Evolutionary conservation across 2,329 filamentous ascomycete genomes (phyloP).

Genomic region (Fusarium verticillioides): DNA sequence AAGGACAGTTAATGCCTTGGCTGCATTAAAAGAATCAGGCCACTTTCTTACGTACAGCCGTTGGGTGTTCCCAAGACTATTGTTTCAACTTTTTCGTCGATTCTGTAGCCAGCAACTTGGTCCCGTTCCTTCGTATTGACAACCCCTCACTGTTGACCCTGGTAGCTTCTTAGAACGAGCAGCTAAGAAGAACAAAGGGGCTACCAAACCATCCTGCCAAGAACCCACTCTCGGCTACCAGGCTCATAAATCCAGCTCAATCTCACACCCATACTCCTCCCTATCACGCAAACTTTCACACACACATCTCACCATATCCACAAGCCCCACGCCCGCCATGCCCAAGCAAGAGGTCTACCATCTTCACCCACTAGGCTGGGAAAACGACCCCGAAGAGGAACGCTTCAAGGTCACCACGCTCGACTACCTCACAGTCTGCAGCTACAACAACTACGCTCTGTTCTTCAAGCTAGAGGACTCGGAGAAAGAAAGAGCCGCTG

Average conservation of each 20-base stretch:
- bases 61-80: too few relatives aligned
- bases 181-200: not conserved
- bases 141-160: not conserved
- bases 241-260: not conserved
- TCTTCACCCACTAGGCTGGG: constrained; percentile 47
- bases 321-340: constrained; percentile 34
- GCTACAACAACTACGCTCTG: constrained; percentile 53
- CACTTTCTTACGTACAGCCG: not conserved
- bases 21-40: not conserved
- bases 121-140: rapidly evolving
- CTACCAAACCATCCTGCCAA: not conserved
- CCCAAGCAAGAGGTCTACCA: constrained; percentile 43
- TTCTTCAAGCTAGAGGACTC: constrained; percentile 52
- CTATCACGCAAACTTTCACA: not conserved
- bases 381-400: constrained; percentile 26
- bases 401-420: constrained; percentile 52
- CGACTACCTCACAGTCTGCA: constrained; percentile 48
- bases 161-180: not conserved
- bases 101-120: not conserved
- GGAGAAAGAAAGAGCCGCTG: constrained; percentile 42
- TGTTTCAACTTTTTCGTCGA: not conserved
- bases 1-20: not conserved
- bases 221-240: not conserved
- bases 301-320: not conserved
- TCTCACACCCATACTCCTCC: not conserved